phyloP scores from a whole-genome alignment of 139 green algal genomes.

The Chlorella sp. region DNA sequence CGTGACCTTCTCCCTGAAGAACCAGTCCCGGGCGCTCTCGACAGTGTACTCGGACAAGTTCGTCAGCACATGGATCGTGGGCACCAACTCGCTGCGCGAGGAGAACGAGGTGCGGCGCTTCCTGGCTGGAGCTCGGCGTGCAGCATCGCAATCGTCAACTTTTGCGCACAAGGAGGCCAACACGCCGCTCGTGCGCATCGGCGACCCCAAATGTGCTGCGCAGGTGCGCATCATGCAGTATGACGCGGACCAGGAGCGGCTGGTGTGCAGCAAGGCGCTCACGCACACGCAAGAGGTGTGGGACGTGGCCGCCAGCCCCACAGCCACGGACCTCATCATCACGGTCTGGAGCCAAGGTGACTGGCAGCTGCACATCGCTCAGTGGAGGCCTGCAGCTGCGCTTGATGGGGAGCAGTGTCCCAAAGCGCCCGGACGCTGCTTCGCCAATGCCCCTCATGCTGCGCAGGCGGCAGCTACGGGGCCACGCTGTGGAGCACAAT shows the following conservation, averaged over 20 bases:
- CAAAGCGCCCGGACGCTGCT: too few species aligned
- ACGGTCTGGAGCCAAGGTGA: slow-evolving; percentile 61
- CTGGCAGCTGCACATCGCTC: background rate
- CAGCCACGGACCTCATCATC: slow-evolving; percentile 24
- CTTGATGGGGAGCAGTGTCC: too few species aligned
- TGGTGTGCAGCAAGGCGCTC: slow-evolving; percentile 27
- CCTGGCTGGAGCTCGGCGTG: background rate
- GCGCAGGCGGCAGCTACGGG: slow-evolving; percentile 43
- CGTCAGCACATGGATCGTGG: background rate
- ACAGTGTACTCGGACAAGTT: background rate
- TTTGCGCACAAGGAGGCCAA: background rate
- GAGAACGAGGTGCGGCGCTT: background rate
- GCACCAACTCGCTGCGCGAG: background rate
- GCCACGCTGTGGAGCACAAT: slow-evolving; percentile 47
- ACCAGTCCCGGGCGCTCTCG: background rate
- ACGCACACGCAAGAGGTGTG: slow-evolving; percentile 60
- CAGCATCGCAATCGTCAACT: background rate
- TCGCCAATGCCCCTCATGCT: slow-evolving; percentile 6
- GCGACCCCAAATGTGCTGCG: too few species aligned
- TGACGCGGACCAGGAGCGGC: slow-evolving; percentile 47
- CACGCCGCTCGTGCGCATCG: background rate
- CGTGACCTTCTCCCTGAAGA: background rate
- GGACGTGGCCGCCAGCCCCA: slow-evolving; percentile 47
- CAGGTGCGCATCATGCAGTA: slow-evolving; percentile 66
- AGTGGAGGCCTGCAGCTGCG: background rate